A percentile compares a stretch with the other conserved stretches of the same genome.
Evolutionary conservation across 805 yeast species (phyloP).

Genomic region (Wickerhamomyces mucosus): DNA sequence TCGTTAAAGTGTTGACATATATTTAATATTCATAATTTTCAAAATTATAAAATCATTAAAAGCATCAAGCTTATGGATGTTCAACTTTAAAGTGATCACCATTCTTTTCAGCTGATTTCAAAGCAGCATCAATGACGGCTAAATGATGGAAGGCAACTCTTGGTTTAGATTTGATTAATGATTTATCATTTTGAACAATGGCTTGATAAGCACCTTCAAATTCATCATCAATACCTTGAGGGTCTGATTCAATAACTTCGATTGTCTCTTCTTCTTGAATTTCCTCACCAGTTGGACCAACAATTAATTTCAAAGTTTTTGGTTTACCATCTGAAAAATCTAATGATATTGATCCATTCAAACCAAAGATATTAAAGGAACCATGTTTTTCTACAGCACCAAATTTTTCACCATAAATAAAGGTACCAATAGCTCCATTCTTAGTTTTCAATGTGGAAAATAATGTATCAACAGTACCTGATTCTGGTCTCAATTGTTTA

Average conservation of each 20-base stretch:
- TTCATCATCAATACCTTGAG: constrained; percentile 51
- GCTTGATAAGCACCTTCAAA: constrained; percentile 50
- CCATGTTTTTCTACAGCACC: constrained; percentile 72
- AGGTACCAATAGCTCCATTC: constrained; percentile 53
- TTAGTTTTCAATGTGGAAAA: constrained; percentile 72
- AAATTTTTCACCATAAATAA: constrained; percentile 29
- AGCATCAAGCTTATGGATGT: not conserved
- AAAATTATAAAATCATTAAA: too few relatives aligned
- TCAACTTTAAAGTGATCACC: constrained; percentile 45
- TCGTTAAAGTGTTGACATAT: too few relatives aligned
- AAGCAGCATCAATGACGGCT: constrained; percentile 80
- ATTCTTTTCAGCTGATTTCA: constrained; percentile 52
- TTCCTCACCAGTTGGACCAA: constrained; percentile 13
- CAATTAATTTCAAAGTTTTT: constrained; percentile 20
- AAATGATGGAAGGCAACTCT: constrained; percentile 84
- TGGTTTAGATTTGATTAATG: constrained; percentile 50
- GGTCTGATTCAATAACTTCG: constrained; percentile 26
- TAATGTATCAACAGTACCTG: constrained; percentile 78
- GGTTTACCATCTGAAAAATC: constrained; percentile 45
- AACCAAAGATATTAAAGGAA: constrained; percentile 65
- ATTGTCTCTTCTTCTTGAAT: constrained; percentile 5
- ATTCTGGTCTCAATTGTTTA: constrained; percentile 61
- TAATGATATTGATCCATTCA: constrained; percentile 61
- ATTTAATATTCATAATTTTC: too few relatives aligned
- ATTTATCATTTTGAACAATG: constrained; percentile 53